Base-by-base conservation (phyloP, 1,139 yeast genomes). In the Taphrina populina region DNA sequence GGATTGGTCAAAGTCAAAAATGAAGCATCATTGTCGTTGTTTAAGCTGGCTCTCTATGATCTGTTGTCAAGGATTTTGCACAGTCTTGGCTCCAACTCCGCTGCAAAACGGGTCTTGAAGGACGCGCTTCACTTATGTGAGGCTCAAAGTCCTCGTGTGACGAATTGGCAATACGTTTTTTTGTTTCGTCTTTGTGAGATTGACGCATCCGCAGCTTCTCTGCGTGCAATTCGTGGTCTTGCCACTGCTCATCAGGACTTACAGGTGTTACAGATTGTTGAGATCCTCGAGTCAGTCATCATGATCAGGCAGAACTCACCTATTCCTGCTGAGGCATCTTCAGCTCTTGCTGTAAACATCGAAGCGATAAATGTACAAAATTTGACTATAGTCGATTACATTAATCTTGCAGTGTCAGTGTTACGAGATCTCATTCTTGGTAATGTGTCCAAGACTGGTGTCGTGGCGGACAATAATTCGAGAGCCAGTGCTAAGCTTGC, bases 341-440 rank as follows among this genome's bases (percentile, higher is more conserved):
- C 47, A 20, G 7, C 19, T 5, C 11, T 43, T n/a, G 15, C 36
- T 1, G 2, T 26, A 1, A 37, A 29, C 3, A 2, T 30, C 8
- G 34, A 30, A 24, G 15, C 4, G 3, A 11, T 13, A n/a, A 19
- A 17, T 21, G 20, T 20, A 5, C 10, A 20, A 5, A 10, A 20
- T 2, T 10, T 43, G 21, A 8, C 33, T 5, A 30, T 30, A 7
- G n/a, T 20, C 7, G 47, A 43, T 26, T 43, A 43, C 17, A 43
- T 43, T 26, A 26, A 20, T 10, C 27, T 43, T 1, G 26, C 47
- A 11, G 19, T 43, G 4, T 43, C 47, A 23, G 32, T 43, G 10
- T 21, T 43, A 5, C 37, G 47, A 17, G 47, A 43, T 30, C 37
- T 43, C 11, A 10, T 43, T 6, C 37, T 11, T 4, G 47, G 47